These are phyloP conservation scores for Testicularia cyperi DNA, from an alignment of 1,284 basidiomycete genomes.

Conservation along the genomic window DNA sequence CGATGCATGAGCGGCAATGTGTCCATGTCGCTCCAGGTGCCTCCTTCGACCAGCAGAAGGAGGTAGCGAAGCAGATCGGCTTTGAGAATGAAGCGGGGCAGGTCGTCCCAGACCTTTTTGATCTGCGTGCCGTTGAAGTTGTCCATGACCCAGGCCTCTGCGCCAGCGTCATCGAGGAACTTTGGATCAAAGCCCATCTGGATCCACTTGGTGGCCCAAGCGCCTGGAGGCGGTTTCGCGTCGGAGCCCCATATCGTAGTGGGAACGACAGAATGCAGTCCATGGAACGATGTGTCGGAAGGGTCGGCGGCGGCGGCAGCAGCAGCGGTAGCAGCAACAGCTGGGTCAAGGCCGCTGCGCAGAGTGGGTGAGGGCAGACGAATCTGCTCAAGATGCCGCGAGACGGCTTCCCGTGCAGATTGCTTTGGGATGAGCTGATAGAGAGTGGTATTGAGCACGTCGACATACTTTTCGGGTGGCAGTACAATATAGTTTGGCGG, in stretches of 20 bases:
- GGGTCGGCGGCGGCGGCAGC: not conserved
- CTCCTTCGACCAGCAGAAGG: constrained; percentile 36
- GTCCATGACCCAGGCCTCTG: constrained; percentile 24
- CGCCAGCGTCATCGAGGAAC: constrained; percentile 36
- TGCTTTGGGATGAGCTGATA: constrained; percentile 23
- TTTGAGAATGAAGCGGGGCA: constrained; percentile 42
- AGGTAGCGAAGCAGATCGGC: constrained; percentile 41
- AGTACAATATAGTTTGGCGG: constrained; percentile 34
- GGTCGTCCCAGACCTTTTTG: constrained; percentile 30
- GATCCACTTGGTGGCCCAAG: constrained; percentile 27
- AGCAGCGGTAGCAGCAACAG: not conserved
- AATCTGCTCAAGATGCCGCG: constrained; percentile 16
- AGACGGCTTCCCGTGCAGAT: constrained; percentile 12
- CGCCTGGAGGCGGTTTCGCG: constrained; percentile 21
- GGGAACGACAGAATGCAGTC: constrained; percentile 14
- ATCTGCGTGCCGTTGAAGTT: constrained; percentile 22
- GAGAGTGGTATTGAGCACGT: constrained; percentile 18
- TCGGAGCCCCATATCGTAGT: constrained; percentile 36
- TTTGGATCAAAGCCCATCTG: constrained; percentile 38
- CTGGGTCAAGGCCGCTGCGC: too few species aligned
- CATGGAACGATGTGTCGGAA: not conserved
- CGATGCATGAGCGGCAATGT: constrained; percentile 36
- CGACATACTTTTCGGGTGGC: constrained; percentile 26
- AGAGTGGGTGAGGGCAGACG: too few species aligned
- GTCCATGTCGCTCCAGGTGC: constrained; percentile 46